A percentile compares a stretch with the other conserved stretches of the same genome.
Evolutionary conservation across 2,329 filamentous ascomycete species (phyloP).

Genomic region (Cryphonectria radicalis): DNA sequence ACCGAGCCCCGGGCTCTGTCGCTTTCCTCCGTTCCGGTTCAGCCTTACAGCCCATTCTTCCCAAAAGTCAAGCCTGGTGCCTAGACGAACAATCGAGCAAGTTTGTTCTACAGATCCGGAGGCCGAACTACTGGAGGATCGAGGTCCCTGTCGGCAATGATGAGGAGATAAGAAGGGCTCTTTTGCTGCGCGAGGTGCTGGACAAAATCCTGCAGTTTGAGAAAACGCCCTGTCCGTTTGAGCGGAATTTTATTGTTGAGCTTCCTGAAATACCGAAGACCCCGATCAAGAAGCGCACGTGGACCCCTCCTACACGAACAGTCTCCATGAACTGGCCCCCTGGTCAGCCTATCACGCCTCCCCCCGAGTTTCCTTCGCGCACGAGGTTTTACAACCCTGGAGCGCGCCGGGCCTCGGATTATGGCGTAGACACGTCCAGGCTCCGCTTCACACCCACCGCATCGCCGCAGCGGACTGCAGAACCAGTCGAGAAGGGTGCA

Average conservation of each 20-base stretch:
- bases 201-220: conserved; percentile 81
- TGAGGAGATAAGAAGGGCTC: conserved; percentile 67
- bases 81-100: conserved; percentile 79
- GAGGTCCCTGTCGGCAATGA: conserved; percentile 72
- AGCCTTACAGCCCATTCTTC: conserved; percentile 83
- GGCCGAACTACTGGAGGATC: conserved; percentile 87
- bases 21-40: conserved; percentile 86
- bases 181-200: conserved; percentile 71
- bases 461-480: conserved; percentile 13
- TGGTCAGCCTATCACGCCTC: conserved; percentile 33
- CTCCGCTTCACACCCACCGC: conserved; percentile 11
- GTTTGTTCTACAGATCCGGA: conserved; percentile 84
- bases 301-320: conserved; percentile 57
- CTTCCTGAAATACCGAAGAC: conserved; percentile 70
- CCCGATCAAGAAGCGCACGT: conserved; percentile 69
- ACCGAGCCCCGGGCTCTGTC: conserved; percentile 82
- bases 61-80: conserved; percentile 92
- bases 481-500: neutral
- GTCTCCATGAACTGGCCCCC: conserved; percentile 36
- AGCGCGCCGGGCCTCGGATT: conserved; percentile 25
- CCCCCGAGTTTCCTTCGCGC: conserved; percentile 27
- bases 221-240: conserved; percentile 85
- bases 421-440: conserved; percentile 21
- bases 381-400: conserved; percentile 29
- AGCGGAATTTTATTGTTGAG: conserved; percentile 73